phyloP scores from a whole-genome alignment of 192 early-diverging fungal species.

The Gaertneriomyces sp. region DNA sequence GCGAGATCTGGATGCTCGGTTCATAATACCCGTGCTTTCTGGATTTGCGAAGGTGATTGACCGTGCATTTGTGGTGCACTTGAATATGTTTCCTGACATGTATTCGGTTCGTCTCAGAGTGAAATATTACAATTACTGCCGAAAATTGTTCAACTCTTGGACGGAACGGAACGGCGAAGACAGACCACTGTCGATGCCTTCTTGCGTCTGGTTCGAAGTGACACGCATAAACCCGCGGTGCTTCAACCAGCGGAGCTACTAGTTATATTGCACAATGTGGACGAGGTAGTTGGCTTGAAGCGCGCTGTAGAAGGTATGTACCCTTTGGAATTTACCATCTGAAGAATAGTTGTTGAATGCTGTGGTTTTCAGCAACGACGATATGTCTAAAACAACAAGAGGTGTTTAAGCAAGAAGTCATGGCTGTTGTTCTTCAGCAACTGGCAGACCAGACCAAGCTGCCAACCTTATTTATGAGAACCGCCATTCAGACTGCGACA shows the following conservation, averaged over 20 bases:
- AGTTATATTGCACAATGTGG: constrained; percentile 66
- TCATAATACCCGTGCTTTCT: constrained; percentile 65
- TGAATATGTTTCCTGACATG: background rate
- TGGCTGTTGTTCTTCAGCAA: constrained; percentile 66
- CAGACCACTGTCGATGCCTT: constrained; percentile 62
- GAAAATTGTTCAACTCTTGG: constrained; percentile 58
- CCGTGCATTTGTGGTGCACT: background rate
- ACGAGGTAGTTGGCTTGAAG: constrained; percentile 61
- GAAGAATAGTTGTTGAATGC: background rate
- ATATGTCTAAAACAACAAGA: constrained; percentile 68
- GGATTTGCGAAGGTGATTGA: constrained; percentile 55
- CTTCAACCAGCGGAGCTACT: constrained; percentile 66
- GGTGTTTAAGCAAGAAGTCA: constrained; percentile 64
- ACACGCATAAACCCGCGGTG: background rate
- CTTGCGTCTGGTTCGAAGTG: constrained; percentile 50
- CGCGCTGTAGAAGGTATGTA: constrained; percentile 64
- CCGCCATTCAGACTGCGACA: constrained; percentile 65
- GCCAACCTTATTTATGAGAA: constrained; percentile 73
- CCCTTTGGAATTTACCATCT: background rate
- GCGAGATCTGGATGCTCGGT: constrained; percentile 59
- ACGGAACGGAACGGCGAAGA: constrained; percentile 59
- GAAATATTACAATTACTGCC: constrained; percentile 59
- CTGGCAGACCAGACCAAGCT: constrained; percentile 64
- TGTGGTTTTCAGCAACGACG: constrained; percentile 53
- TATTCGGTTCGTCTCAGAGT: constrained; percentile 26